A percentile compares a stretch with the other conserved stretches of the same genome.
Conservation (phyloP, 1,284 basidiomycete species). For the Cryptococcus amylolentus region DNA sequence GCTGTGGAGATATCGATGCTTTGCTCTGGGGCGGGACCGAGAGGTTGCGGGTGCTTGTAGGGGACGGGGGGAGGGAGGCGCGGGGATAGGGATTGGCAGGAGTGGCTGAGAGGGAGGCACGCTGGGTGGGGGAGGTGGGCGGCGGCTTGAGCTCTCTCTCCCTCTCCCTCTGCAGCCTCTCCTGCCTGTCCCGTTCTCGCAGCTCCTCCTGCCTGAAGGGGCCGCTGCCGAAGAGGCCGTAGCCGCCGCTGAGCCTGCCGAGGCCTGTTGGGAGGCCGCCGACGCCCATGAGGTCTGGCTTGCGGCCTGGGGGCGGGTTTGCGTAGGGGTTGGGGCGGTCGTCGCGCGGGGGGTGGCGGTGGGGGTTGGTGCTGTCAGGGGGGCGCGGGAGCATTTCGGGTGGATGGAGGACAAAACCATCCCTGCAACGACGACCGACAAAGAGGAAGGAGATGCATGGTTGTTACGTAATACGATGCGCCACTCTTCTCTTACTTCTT, state of each 20-base stretch:
- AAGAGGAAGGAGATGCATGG: neutral
- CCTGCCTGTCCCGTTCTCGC: conserved; percentile 13
- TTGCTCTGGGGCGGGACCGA: conserved; percentile 5
- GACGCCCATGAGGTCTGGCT: conserved; percentile 2
- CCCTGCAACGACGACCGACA: neutral
- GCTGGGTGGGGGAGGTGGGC: conserved; percentile 8
- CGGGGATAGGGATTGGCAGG: conserved; percentile 17
- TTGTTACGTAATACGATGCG: neutral
- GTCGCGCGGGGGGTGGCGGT: conserved; percentile 2
- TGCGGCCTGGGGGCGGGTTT: neutral
- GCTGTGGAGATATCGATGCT: conserved; percentile 22
- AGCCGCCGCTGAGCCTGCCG: conserved; percentile 10
- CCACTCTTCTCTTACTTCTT: neutral
- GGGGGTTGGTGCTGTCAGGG: conserved; percentile 1
- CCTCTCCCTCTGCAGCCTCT: conserved; percentile 9
- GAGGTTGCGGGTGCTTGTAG: conserved; percentile 15
- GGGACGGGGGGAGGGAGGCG: conserved; percentile 22
- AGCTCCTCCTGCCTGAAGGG: conserved; percentile 13
- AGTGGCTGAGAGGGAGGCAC: conserved; percentile 1
- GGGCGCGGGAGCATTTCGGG: conserved; percentile 5
- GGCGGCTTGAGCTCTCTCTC: conserved; percentile 9
- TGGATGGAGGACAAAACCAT: neutral
- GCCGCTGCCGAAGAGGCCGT: conserved; percentile 14
- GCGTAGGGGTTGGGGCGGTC: conserved; percentile 14
- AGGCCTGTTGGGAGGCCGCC: conserved; percentile 2